phyloP scores from a whole-genome alignment of 2,329 filamentous ascomycete species.

The Emergomyces africanus region DNA sequence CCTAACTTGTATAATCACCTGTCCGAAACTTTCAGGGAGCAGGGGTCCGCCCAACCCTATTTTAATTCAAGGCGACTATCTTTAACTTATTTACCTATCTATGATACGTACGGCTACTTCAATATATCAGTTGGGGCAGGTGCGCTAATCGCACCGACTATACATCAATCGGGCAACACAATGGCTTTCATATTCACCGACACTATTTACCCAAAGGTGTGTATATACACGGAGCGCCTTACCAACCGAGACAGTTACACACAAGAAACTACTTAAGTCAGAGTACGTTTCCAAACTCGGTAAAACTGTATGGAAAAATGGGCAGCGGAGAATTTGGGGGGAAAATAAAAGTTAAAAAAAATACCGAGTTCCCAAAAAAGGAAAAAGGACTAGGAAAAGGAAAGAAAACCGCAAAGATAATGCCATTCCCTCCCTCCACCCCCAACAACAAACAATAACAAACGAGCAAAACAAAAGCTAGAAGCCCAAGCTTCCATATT shows the following conservation, averaged over 20 bases:
- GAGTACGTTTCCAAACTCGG: neutral
- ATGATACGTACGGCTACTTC: too few relatives aligned
- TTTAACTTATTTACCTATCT: too few relatives aligned
- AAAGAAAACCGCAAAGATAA: neutral
- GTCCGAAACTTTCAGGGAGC: too few relatives aligned
- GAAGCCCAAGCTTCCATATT: neutral
- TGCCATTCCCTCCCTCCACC: neutral
- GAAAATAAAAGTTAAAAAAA: neutral
- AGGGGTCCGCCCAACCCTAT: too few relatives aligned
- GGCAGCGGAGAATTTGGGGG: neutral
- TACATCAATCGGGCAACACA: neutral
- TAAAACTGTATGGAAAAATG: neutral
- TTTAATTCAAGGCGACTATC: too few relatives aligned
- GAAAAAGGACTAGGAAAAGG: neutral
- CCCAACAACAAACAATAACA: neutral
- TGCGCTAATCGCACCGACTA: too few relatives aligned
- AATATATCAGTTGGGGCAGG: neutral
- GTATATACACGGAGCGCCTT: neutral
- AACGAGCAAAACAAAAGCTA: neutral
- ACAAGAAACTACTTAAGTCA: neutral
- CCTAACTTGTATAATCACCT: too few relatives aligned
- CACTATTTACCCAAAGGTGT: neutral
- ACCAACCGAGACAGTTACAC: neutral
- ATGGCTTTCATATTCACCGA: neutral
- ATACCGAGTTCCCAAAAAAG: neutral